These are phyloP conservation scores for Amylostereum areolatum DNA, from an alignment of 1,284 basidiomycete genomes.

Conservation along the genomic window DNA sequence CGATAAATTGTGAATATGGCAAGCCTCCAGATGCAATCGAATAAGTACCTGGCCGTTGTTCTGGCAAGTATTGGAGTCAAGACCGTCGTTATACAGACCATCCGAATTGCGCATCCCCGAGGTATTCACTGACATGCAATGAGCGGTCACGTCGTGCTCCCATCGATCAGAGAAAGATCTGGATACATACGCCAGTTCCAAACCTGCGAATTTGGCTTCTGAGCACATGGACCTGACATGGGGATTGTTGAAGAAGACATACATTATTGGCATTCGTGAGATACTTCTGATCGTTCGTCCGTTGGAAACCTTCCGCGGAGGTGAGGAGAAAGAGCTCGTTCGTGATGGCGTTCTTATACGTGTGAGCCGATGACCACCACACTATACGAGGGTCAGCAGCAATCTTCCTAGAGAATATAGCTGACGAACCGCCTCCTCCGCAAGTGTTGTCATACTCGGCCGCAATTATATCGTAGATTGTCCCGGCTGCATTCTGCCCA, in stretches of 20 bases:
- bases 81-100: constrained; percentile 48
- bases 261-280: constrained; percentile 41
- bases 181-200: constrained; percentile 40
- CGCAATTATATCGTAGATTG: constrained; percentile 43
- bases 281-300: constrained; percentile 30
- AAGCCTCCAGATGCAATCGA: background rate
- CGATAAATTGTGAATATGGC: background rate
- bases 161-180: no score
- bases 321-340: constrained; percentile 49
- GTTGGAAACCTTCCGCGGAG: constrained; percentile 40
- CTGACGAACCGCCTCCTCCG: constrained; percentile 33
- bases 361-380: constrained; percentile 50
- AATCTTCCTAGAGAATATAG: background rate
- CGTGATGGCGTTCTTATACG: constrained; percentile 54
- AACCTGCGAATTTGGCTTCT: constrained; percentile 19
- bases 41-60: constrained; percentile 42
- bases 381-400: constrained; percentile 24
- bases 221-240: background rate
- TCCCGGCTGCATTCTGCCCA: constrained; percentile 31
- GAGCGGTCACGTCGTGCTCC: no score
- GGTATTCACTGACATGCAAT: constrained; percentile 26
- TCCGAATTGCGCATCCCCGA: constrained; percentile 46
- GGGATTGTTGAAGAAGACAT: background rate
- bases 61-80: constrained; percentile 29
- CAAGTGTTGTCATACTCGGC: constrained; percentile 41